Evolutionary conservation across 208 protist genomes (phyloP).

Genomic region (Balamuthia mandrillaris): DNA sequence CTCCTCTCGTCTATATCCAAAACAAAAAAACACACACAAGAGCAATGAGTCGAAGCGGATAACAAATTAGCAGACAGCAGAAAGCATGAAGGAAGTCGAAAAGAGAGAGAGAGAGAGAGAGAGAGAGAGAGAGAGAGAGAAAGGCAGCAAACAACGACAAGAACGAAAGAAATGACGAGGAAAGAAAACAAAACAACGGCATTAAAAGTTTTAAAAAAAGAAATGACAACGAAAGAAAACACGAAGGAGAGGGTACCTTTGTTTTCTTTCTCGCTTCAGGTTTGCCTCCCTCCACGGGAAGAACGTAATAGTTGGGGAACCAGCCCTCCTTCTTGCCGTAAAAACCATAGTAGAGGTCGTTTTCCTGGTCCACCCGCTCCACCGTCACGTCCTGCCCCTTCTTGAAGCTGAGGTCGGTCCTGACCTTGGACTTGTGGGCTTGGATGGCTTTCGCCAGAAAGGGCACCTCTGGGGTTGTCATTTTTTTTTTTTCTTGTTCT

Average conservation of each 20-base stretch:
- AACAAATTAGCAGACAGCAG: too few species aligned
- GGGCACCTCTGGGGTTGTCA: too few species aligned
- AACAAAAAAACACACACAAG: too few species aligned
- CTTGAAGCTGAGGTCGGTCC: conserved; percentile 23
- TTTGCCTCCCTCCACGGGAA: neutral
- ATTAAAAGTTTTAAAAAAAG: neutral
- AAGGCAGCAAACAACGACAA: too few species aligned
- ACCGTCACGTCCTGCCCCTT: conserved; percentile 13
- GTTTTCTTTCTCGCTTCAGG: neutral
- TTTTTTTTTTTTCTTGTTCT: too few species aligned
- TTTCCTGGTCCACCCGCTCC: neutral
- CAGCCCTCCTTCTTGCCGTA: neutral
- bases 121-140: too few species aligned
- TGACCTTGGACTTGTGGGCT: neutral
- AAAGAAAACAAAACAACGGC: neutral
- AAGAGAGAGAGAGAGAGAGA: too few species aligned
- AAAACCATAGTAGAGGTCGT: neutral
- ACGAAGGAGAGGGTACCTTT: neutral
- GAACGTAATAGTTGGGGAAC: neutral
- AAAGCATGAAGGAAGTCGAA: too few species aligned
- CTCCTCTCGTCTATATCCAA: too few species aligned
- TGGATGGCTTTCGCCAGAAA: neutral
- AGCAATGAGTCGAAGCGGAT: too few species aligned
- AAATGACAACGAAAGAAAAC: neutral
- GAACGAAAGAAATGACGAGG: too few species aligned